These are phyloP conservation scores for Chalciporus piperatus DNA, from an alignment of 768 basidiomycete species.

Conservation along the genomic window DNA sequence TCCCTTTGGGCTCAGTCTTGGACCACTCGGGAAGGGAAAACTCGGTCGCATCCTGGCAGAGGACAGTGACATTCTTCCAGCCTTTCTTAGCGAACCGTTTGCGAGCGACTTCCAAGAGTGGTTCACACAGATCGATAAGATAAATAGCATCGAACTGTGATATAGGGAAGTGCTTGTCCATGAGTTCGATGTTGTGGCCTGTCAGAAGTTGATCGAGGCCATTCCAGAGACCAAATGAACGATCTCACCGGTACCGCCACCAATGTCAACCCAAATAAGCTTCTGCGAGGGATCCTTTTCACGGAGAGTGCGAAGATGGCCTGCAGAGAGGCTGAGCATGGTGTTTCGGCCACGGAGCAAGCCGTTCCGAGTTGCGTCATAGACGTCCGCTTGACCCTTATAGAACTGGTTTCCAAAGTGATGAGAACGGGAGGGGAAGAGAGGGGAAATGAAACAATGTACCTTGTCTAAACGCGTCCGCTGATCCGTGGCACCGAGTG, in stretches of 20 bases:
- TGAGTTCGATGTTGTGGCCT: conserved; percentile 71
- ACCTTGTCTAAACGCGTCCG: conserved; percentile 46
- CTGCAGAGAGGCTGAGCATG: conserved; percentile 65
- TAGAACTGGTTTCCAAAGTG: conserved; percentile 46
- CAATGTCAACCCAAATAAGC: conserved; percentile 76
- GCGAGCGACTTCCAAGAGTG: conserved; percentile 68
- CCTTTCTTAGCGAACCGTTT: conserved; percentile 61
- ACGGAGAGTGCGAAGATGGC: conserved; percentile 53
- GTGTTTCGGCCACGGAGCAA: conserved; percentile 69
- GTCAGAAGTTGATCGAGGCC: too few species aligned
- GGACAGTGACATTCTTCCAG: conserved; percentile 69
- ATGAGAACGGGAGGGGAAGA: neutral
- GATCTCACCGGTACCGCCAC: conserved; percentile 61
- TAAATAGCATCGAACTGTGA: conserved; percentile 65
- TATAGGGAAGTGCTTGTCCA: conserved; percentile 60
- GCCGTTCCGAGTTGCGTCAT: conserved; percentile 61
- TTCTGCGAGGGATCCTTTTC: conserved; percentile 39
- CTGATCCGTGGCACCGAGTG: conserved; percentile 40
- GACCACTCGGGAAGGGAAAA: conserved; percentile 64
- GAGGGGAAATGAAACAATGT: neutral
- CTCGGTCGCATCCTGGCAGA: conserved; percentile 69
- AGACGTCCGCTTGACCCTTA: conserved; percentile 65
- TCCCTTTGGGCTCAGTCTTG: conserved; percentile 49
- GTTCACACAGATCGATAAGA: conserved; percentile 70
- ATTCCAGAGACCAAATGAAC: neutral